Conservation (phyloP, 2,329 filamentous ascomycete genomes). For the Fusarium algeriense region DNA sequence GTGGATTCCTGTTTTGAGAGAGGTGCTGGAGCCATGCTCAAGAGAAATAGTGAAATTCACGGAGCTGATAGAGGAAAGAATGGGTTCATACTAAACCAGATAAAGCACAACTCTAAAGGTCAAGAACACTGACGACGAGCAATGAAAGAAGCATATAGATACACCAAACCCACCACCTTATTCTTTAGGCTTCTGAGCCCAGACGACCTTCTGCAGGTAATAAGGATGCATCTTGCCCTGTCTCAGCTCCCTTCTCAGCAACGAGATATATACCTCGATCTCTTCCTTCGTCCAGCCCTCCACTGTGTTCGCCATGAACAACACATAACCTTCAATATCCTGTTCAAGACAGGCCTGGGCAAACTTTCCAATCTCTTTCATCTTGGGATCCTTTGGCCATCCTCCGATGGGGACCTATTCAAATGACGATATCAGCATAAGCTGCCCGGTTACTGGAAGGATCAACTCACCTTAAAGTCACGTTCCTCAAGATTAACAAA, state of each 20-base stretch:
- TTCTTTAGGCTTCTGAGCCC: conserved; percentile 23
- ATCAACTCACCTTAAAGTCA: conserved; percentile 18
- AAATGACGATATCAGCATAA: not conserved
- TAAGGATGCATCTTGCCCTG: conserved; percentile 36
- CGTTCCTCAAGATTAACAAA: conserved; percentile 26
- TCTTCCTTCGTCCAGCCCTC: conserved; percentile 36
- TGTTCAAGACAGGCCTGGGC: conserved; percentile 33
- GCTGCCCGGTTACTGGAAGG: fast-evolving
- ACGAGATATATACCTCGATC: conserved; percentile 36
- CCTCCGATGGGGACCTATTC: conserved; percentile 28
- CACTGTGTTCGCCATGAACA: conserved; percentile 37
- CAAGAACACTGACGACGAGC: not conserved
- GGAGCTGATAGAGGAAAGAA: not conserved
- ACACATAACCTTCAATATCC: conserved; percentile 37
- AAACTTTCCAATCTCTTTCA: conserved; percentile 29
- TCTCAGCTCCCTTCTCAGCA: conserved; percentile 35
- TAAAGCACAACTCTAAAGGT: not conserved
- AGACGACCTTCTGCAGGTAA: conserved; percentile 31
- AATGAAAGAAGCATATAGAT: not conserved
- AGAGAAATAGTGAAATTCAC: not conserved
- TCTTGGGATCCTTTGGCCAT: conserved; percentile 20
- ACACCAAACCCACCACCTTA: not conserved
- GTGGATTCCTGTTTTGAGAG: not conserved
- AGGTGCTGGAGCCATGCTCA: not conserved
- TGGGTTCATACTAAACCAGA: not conserved